Conservation (phyloP, 1,139 yeast species). For the Debaryomycetaceae sp. region DNA sequence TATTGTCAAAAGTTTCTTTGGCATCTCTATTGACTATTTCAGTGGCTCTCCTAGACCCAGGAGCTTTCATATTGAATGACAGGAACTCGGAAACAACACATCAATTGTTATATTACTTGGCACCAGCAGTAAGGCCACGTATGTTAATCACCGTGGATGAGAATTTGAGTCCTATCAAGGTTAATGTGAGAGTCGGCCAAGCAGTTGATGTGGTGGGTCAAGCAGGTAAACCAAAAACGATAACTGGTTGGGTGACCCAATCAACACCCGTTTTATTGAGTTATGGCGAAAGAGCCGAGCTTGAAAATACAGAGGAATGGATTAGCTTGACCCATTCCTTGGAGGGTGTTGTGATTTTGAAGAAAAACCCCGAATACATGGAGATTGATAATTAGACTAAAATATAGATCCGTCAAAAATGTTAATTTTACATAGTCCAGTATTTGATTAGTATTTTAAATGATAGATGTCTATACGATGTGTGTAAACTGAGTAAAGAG, state of each 20-base stretch:
- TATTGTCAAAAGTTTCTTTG: conserved; percentile 81
- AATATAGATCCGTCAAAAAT: neutral
- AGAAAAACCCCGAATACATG: conserved; percentile 85
- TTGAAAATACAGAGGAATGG: conserved; percentile 88
- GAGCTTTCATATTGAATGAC: conserved; percentile 54
- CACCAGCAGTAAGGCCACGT: conserved; percentile 90
- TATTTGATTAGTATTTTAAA: neutral
- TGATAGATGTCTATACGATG: neutral
- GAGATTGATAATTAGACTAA: conserved; percentile 47
- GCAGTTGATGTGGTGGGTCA: conserved; percentile 99
- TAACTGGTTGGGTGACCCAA: conserved; percentile 99
- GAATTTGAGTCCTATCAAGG: conserved; percentile 81
- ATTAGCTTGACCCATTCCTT: conserved; percentile 74
- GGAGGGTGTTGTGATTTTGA: conserved; percentile 91
- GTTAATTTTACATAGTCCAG: neutral
- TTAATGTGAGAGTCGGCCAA: conserved; percentile 96
- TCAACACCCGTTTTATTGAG: conserved; percentile 93
- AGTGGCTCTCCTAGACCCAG: conserved; percentile 84
- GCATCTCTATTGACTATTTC: conserved; percentile 87
- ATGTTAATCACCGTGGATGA: conserved; percentile 93
- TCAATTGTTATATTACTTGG: conserved; percentile 74
- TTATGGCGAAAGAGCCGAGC: conserved; percentile 94
- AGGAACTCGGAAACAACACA: conserved; percentile 61
- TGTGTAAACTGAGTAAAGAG: neutral
- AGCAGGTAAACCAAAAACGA: conserved; percentile 98